phyloP scores from a whole-genome alignment of 257 asterid species.

The Ehretia macrophylla region DNA sequence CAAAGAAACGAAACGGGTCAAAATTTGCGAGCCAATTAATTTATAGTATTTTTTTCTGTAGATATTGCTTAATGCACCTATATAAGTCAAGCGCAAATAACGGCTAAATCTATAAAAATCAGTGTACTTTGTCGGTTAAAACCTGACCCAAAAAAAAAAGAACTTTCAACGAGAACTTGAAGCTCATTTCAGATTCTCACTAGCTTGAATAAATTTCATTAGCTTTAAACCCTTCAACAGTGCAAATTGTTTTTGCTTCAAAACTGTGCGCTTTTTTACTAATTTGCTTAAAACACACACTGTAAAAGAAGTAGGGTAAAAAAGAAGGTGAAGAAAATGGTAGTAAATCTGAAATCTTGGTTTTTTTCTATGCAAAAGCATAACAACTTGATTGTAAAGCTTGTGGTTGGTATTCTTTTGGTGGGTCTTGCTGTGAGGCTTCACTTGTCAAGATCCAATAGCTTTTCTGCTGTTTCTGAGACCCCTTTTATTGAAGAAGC shows the following conservation, averaged over 20 bases:
- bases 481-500: slow-evolving; percentile 23
- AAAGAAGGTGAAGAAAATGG: slow-evolving; percentile 34
- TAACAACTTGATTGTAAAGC: slow-evolving; percentile 42
- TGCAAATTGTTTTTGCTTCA: background rate
- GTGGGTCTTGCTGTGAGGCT: slow-evolving; percentile 53
- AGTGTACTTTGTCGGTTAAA: background rate
- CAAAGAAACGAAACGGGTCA: too few species aligned
- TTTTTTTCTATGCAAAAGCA: slow-evolving; percentile 38
- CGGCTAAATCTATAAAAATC: background rate
- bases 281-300: background rate
- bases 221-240: background rate
- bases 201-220: background rate
- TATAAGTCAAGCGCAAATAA: background rate
- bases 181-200: background rate
- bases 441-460: slow-evolving; percentile 42
- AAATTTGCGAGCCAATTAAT: too few species aligned
- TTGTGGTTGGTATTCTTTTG: slow-evolving; percentile 51
- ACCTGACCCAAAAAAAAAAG: too few species aligned
- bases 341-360: slow-evolving; percentile 41
- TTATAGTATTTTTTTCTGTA: too few species aligned
- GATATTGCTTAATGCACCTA: background rate
- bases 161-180: too few species aligned
- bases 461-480: slow-evolving; percentile 28
- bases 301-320: background rate
- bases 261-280: background rate